Evolutionary conservation across 1,284 basidiomycete genomes (phyloP).

Genomic region (Veloboletus limbatus): DNA sequence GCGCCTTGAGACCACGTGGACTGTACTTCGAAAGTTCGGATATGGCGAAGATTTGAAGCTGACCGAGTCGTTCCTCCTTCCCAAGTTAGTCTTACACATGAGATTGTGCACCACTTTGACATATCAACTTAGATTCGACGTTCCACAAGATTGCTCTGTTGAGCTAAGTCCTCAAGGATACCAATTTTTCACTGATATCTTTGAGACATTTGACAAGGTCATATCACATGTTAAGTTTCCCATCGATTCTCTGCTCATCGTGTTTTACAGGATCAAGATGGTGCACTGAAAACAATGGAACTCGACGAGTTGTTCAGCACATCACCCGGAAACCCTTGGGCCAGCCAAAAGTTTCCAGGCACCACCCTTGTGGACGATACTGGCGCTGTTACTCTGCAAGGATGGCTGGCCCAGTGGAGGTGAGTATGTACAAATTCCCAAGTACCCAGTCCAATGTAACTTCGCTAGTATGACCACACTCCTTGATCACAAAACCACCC

Average conservation of each 20-base stretch:
- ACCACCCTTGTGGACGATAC: slow-evolving; percentile 88
- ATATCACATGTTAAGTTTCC: slow-evolving; percentile 8
- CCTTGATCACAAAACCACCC: slow-evolving; percentile 86
- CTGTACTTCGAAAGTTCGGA: slow-evolving; percentile 90
- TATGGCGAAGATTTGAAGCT: slow-evolving; percentile 93
- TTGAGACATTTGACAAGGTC: slow-evolving; percentile 95
- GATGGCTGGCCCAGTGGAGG: slow-evolving; percentile 99
- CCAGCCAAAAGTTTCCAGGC: slow-evolving; percentile 81
- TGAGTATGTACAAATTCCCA: slow-evolving; percentile 33
- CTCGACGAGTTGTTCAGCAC: slow-evolving; percentile 90
- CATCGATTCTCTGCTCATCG: neutral
- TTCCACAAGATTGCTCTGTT: slow-evolving; percentile 90
- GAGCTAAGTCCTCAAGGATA: slow-evolving; percentile 93
- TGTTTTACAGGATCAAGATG: slow-evolving; percentile 80
- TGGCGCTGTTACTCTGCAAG: slow-evolving; percentile 91
- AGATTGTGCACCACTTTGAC: slow-evolving; percentile 11
- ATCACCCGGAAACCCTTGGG: slow-evolving; percentile 94
- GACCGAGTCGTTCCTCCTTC: slow-evolving; percentile 83
- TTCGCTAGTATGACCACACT: slow-evolving; percentile 88
- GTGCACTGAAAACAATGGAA: slow-evolving; percentile 84
- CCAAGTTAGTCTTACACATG: slow-evolving; percentile 57
- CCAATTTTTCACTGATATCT: slow-evolving; percentile 96
- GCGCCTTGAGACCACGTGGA: slow-evolving; percentile 97
- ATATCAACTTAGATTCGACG: slow-evolving; percentile 69
- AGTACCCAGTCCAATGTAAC: neutral